Evolutionary conservation across 768 basidiomycete species (phyloP).

Genomic region (Tylopilus vinaceipallidus): DNA sequence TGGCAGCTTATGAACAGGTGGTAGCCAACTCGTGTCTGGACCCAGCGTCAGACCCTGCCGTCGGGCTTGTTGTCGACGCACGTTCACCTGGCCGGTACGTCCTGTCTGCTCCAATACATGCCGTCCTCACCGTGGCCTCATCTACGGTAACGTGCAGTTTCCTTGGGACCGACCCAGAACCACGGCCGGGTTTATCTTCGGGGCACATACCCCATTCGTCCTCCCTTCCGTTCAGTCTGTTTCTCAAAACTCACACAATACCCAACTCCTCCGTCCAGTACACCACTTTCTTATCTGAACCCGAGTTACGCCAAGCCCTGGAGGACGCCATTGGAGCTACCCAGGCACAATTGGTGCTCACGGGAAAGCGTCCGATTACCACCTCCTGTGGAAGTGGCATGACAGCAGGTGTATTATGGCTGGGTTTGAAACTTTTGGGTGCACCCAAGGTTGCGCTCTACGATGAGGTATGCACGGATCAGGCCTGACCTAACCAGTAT

Average conservation of each 20-base stretch:
- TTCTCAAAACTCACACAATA: constrained; percentile 48
- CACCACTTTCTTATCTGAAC: constrained; percentile 55
- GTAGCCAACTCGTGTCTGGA: constrained; percentile 61
- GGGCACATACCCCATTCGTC: constrained; percentile 91
- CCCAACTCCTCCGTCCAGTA: constrained; percentile 43
- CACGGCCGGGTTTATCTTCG: constrained; percentile 80
- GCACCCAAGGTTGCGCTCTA: constrained; percentile 70
- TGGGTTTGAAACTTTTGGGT: constrained; percentile 77
- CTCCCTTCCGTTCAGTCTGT: constrained; percentile 79
- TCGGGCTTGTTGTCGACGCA: constrained; percentile 84
- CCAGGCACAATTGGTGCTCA: constrained; percentile 52
- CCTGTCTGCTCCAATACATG: not conserved
- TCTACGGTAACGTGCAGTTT: constrained; percentile 49
- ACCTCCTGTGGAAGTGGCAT: constrained; percentile 95
- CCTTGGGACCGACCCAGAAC: constrained; percentile 81
- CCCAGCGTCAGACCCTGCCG: constrained; percentile 40
- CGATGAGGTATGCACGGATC: constrained; percentile 72
- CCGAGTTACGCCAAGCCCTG: constrained; percentile 60
- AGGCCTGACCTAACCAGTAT: constrained; percentile 10
- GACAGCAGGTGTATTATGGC: constrained; percentile 95
- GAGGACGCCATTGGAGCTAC: constrained; percentile 60
- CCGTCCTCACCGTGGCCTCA: constrained; percentile 4
- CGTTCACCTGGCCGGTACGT: constrained; percentile 76
- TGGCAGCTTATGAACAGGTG: constrained; percentile 76
- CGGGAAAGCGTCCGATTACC: constrained; percentile 60